Evolutionary conservation across 2,329 filamentous ascomycete genomes (phyloP).

Genomic region (Xylaria sp.): DNA sequence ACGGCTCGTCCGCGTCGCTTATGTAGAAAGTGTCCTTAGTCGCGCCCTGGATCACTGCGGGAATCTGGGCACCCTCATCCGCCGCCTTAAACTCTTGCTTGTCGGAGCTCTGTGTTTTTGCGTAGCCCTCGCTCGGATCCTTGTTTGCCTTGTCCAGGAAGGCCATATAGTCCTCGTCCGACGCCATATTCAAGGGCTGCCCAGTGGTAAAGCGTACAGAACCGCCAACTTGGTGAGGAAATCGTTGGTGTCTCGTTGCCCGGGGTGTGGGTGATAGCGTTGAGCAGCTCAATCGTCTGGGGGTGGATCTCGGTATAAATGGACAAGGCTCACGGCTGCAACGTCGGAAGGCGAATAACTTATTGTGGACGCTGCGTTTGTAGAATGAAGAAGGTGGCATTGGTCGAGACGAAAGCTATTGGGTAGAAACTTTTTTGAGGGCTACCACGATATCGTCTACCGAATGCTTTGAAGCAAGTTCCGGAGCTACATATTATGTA

Average conservation of each 20-base stretch:
- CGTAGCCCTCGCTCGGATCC: slow-evolving; percentile 66
- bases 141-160: slow-evolving; percentile 88
- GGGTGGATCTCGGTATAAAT: background rate
- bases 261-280: background rate
- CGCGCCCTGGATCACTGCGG: slow-evolving; percentile 56
- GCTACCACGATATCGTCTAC: background rate
- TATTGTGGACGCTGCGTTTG: slow-evolving; percentile 6
- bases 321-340: background rate
- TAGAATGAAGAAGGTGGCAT: slow-evolving; percentile 22
- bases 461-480: background rate
- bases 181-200: slow-evolving; percentile 57
- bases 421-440: slow-evolving; percentile 7
- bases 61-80: slow-evolving; percentile 61
- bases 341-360: background rate
- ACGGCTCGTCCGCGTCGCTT: slow-evolving; percentile 85
- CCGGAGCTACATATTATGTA: background rate
- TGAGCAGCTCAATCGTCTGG: background rate
- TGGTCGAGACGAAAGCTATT: slow-evolving; percentile 15
- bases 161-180: slow-evolving; percentile 79
- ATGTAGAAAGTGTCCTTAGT: slow-evolving; percentile 66
- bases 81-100: slow-evolving; percentile 53
- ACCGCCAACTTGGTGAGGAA: background rate
- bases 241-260: slow-evolving; percentile 1
- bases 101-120: slow-evolving; percentile 34
- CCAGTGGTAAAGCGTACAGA: slow-evolving; percentile 28